phyloP scores from a whole-genome alignment of 1,139 yeast species.

The Waltiozyma sp. region DNA sequence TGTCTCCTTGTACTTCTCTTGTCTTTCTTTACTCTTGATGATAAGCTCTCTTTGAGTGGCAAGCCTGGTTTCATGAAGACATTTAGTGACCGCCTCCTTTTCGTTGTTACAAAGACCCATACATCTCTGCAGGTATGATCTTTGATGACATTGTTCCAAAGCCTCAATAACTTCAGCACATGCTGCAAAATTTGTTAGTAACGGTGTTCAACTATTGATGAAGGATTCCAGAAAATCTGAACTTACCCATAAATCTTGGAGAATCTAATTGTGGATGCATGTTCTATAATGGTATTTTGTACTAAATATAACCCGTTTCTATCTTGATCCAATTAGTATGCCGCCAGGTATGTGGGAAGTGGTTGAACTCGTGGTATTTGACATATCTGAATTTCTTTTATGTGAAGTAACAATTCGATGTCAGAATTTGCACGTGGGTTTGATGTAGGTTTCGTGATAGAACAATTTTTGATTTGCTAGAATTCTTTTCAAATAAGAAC shows the following conservation, averaged over 20 bases:
- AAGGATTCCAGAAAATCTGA: not conserved
- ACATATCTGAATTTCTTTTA: not conserved
- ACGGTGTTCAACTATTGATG: not conserved
- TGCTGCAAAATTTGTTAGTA: constrained; percentile 23
- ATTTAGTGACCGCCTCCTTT: constrained; percentile 66
- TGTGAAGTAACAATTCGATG: too few relatives aligned
- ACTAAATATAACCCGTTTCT: too few relatives aligned
- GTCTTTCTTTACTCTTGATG: constrained; percentile 42
- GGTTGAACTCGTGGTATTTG: too few relatives aligned
- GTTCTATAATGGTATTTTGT: not conserved
- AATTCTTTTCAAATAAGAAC: too few relatives aligned
- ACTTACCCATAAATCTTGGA: constrained; percentile 28
- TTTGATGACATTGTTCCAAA: constrained; percentile 78
- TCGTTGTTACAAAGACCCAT: constrained; percentile 80
- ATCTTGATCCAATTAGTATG: too few relatives aligned
- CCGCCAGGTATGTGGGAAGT: too few relatives aligned
- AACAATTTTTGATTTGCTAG: too few relatives aligned
- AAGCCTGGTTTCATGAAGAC: constrained; percentile 70
- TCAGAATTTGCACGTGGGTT: too few relatives aligned
- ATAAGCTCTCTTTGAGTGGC: constrained; percentile 58
- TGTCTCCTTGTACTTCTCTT: constrained; percentile 40
- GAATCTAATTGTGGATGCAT: constrained; percentile 35
- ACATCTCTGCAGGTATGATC: constrained; percentile 60
- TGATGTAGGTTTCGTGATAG: too few relatives aligned
- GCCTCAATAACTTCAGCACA: constrained; percentile 82